Base-by-base conservation (phyloP, 2,329 filamentous ascomycete species). In the Sporothrix sp. region DNA sequence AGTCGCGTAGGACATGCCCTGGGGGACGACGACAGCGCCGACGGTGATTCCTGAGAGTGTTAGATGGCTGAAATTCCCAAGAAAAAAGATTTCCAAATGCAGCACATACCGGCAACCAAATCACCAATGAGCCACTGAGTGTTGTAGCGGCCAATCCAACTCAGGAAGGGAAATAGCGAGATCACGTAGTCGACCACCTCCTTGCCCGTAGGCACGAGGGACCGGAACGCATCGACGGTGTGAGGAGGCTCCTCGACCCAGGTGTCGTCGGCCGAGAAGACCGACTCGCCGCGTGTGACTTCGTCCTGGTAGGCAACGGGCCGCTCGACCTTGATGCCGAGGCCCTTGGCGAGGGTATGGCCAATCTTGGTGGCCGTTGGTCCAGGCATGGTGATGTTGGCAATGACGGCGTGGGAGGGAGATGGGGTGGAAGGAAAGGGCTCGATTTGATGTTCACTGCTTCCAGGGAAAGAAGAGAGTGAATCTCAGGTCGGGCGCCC, bases 91-190 rank as follows among this genome's bases (percentile, higher is more conserved):
- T n/a, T n/a, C n/a, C n/a, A 13, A 11, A 23, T 11, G 4, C 14
- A 10, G n/a, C n/a, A n/a, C n/a, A n/a, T n/a, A 85, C 86, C 91
- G 53, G 93, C 91, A 52, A 97, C 82, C 42, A 97, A 67, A 68
- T 98, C 93, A 60, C 93, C 93, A 14, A 81, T 66, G 6, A 96
- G 68, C 93, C 93, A 98, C 70, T 89, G 82, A 4, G 82, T 10
- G 63, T 98, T 98, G 71, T 98, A 98, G 58, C 82, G 79, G 10
- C 71, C 68, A 52, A 97, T 91, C 93, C 93, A 98, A n/a, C 79
- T 74, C 5, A 85, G 64, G 63, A 96, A 97, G 0, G 93, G 93
- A 58, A 98, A 95, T 1, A 97, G 70, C 13, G 78, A 84, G 57
- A 72, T 69, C 52, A 82, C 51, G 62, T 96, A 98, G 2, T 69